phyloP scores from a whole-genome alignment of 2,329 filamentous ascomycete genomes.

The Thermothelomyces thermophilus region DNA sequence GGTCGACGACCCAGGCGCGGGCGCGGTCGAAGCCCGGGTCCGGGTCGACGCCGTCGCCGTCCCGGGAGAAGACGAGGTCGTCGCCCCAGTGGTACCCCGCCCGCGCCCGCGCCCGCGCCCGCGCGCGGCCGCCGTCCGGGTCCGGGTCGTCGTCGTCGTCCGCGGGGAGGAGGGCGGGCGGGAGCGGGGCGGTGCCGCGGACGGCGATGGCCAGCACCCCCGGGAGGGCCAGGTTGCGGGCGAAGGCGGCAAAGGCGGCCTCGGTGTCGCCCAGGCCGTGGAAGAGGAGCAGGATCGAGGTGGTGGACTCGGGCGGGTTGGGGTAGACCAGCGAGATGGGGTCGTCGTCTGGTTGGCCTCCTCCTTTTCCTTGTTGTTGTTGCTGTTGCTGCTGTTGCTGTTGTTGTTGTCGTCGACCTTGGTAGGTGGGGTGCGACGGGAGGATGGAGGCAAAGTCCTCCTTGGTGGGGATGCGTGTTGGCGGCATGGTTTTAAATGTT shows the following conservation, averaged over 20 bases:
- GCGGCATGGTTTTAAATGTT: too few relatives aligned
- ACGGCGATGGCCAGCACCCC: slow-evolving; percentile 71
- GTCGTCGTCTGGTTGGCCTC: slow-evolving; percentile 33
- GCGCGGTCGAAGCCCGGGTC: slow-evolving; percentile 56
- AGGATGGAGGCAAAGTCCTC: slow-evolving; percentile 41
- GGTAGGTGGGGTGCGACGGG: slow-evolving; percentile 35
- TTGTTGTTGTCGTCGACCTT: not conserved
- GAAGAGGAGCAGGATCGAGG: slow-evolving; percentile 71
- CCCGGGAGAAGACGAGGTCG: slow-evolving; percentile 48
- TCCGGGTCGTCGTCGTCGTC: slow-evolving; percentile 4
- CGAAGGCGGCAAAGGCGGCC: slow-evolving; percentile 62
- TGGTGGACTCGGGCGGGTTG: slow-evolving; percentile 52
- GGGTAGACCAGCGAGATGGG: slow-evolving; percentile 10
- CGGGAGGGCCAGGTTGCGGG: slow-evolving; percentile 61
- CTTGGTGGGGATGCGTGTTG: slow-evolving; percentile 44
- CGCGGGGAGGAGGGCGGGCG: slow-evolving; percentile 57
- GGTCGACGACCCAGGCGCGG: slow-evolving; percentile 39
- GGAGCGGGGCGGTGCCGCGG: slow-evolving; percentile 62
- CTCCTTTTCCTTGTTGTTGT: too few relatives aligned
- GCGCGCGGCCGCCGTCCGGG: too few relatives aligned
- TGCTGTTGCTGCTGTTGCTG: too few relatives aligned
- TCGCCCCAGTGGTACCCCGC: slow-evolving; percentile 60
- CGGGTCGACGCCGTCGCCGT: slow-evolving; percentile 46
- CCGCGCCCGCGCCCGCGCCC: too few relatives aligned
- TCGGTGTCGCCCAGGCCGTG: slow-evolving; percentile 43